A percentile compares a stretch with the other conserved stretches of the same genome.
phyloP scores from a whole-genome alignment of 495 filamentous ascomycete genomes.

The Neurospora sp. region DNA sequence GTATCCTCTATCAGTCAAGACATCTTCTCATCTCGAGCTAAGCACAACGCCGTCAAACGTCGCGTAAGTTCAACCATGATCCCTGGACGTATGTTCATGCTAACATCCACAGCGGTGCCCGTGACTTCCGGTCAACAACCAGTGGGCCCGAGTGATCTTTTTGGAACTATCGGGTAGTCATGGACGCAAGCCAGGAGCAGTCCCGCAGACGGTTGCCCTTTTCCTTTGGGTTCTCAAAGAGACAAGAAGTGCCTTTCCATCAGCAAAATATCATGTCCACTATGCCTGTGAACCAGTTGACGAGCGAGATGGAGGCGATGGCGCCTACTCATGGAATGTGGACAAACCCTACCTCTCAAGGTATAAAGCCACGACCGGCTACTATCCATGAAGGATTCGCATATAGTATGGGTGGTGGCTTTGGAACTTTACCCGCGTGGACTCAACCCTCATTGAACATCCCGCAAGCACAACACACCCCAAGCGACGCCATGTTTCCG shows the following conservation, averaged over 20 bases:
- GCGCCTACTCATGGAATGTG: slow-evolving; percentile 30
- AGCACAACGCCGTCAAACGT: neutral
- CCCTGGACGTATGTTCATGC: slow-evolving; percentile 21
- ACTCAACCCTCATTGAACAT: slow-evolving; percentile 36
- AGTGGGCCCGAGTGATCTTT: slow-evolving; percentile 24
- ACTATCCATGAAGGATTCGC: slow-evolving; percentile 52
- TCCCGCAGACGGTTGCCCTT: neutral
- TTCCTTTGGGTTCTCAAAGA: neutral
- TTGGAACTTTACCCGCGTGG: slow-evolving; percentile 41
- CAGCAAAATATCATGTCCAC: slow-evolving; percentile 15
- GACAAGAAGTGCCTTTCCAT: slow-evolving; percentile 23
- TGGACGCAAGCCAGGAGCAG: slow-evolving; percentile 33
- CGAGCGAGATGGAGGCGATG: slow-evolving; percentile 28
- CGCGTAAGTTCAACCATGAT: neutral
- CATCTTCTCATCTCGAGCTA: neutral
- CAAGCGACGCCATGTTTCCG: slow-evolving; percentile 39
- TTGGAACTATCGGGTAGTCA: slow-evolving; percentile 18
- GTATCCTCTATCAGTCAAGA: slow-evolving; percentile 5
- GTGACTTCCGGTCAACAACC: slow-evolving; percentile 27
- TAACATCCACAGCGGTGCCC: slow-evolving; percentile 17
- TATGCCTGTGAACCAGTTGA: slow-evolving; percentile 33
- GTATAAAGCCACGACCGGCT: slow-evolving; percentile 39
- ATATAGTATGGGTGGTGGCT: slow-evolving; percentile 44
- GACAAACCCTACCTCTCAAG: slow-evolving; percentile 34
- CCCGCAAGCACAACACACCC: slow-evolving; percentile 33